phyloP scores from a whole-genome alignment of 176 grass and related monocot species.

The Oryza brachyantha region DNA sequence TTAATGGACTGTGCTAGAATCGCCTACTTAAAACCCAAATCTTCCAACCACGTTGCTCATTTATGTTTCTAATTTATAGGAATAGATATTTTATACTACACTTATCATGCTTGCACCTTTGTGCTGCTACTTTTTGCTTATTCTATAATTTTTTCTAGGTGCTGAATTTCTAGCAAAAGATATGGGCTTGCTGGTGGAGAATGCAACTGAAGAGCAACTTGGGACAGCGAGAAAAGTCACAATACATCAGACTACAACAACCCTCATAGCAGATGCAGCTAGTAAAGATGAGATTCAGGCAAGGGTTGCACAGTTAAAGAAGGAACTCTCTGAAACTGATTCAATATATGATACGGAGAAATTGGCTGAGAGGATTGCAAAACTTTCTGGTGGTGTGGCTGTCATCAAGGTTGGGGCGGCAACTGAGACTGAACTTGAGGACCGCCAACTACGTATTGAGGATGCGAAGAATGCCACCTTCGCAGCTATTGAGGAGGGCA shows the following conservation, averaged over 20 bases:
- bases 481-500: constrained; percentile 61
- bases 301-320: constrained; percentile 52
- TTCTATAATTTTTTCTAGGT: constrained; percentile 24
- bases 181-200: constrained; percentile 57
- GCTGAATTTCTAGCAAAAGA: constrained; percentile 59
- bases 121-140: constrained; percentile 2
- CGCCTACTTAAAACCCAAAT: not conserved
- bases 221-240: constrained; percentile 58
- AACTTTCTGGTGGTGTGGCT: constrained; percentile 68
- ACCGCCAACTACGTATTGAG: constrained; percentile 56
- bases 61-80: not conserved
- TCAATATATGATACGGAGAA: constrained; percentile 53
- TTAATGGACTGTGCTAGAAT: not conserved
- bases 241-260: constrained; percentile 50
- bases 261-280: constrained; percentile 61
- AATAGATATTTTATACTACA: not conserved
- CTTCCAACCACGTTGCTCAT: not conserved
- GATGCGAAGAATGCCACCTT: constrained; percentile 61
- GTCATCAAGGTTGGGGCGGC: constrained; percentile 71
- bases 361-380: constrained; percentile 51
- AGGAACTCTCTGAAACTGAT: constrained; percentile 59
- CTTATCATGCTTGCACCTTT: not conserved
- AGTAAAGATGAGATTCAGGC: constrained; percentile 68
- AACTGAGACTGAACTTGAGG: constrained; percentile 62
- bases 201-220: constrained; percentile 51